Percentiles rank a stretch among this genome's conserved stretches.
These are phyloP conservation scores for Papilionanthe hybrid DNA, from an alignment of 116 monocot species.

Conservation along the genomic window DNA sequence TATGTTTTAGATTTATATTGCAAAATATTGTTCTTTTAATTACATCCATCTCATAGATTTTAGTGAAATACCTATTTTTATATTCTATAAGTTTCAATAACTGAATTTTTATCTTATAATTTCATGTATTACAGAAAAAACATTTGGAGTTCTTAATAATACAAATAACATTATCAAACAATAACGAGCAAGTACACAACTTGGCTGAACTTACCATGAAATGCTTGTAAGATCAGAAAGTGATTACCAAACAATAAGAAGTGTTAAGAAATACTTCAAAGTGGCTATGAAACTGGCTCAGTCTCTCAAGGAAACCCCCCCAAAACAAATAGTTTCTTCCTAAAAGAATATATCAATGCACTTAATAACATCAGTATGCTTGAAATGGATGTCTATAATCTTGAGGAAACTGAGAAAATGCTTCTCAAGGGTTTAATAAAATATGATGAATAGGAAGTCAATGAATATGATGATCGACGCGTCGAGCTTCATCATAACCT, in stretches of 20 bases:
- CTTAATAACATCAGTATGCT: constrained; percentile 53
- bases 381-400: constrained; percentile 53
- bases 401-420: constrained; percentile 70
- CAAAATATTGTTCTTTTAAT: not conserved
- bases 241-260: constrained; percentile 63
- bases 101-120: not conserved
- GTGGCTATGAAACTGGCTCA: constrained; percentile 62
- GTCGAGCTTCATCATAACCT: constrained; percentile 30
- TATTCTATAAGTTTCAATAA: not conserved
- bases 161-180: constrained; percentile 78
- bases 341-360: constrained; percentile 82
- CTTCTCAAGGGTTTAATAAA: constrained; percentile 73
- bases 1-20: not conserved
- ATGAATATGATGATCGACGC: too few species aligned
- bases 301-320: constrained; percentile 48
- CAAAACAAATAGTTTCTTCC: constrained; percentile 34
- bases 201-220: constrained; percentile 90
- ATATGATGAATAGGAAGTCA: constrained; percentile 54
- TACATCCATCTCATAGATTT: not conserved
- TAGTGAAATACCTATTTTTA: not conserved
- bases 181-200: constrained; percentile 89
- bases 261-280: constrained; percentile 89
- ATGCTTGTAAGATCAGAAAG: constrained; percentile 75
- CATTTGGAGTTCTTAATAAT: constrained; percentile 78
- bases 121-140: constrained; percentile 59